Evolutionary conservation across 495 filamentous ascomycete species (phyloP).

Genomic region (Penicillium subrubescens): DNA sequence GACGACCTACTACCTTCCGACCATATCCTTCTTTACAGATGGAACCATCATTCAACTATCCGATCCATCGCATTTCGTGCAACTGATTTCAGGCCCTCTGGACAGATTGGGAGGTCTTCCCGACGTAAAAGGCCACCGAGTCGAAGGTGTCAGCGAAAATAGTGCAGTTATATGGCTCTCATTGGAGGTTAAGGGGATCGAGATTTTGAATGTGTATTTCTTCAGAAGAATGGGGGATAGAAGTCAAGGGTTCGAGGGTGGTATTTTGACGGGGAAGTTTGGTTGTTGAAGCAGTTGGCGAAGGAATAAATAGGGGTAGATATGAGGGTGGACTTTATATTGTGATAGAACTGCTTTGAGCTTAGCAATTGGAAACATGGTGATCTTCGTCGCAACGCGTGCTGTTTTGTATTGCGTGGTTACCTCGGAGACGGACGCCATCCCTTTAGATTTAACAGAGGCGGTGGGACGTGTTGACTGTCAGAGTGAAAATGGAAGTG

Average conservation of each 20-base stretch:
- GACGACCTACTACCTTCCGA: background rate
- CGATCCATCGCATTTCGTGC: background rate
- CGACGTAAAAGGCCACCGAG: background rate
- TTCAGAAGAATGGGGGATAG: background rate
- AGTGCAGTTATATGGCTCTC: background rate
- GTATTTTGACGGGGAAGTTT: background rate
- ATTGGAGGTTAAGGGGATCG: background rate
- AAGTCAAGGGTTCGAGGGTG: background rate
- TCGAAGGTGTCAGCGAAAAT: background rate
- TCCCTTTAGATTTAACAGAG: background rate
- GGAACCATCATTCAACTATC: background rate
- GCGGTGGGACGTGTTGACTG: background rate
- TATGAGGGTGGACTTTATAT: background rate
- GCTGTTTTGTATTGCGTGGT: background rate
- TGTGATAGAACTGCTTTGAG: too few species aligned
- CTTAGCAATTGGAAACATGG: too few species aligned
- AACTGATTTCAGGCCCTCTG: background rate
- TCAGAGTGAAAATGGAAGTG: background rate
- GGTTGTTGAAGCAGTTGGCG: background rate
- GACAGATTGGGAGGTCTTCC: background rate
- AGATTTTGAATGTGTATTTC: background rate
- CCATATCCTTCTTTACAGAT: background rate
- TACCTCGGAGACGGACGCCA: background rate
- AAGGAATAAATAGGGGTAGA: background rate
- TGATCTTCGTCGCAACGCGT: too few species aligned